Base-by-base conservation (phyloP, 495 filamentous ascomycete genomes). In the Lichenothelia convexa region DNA sequence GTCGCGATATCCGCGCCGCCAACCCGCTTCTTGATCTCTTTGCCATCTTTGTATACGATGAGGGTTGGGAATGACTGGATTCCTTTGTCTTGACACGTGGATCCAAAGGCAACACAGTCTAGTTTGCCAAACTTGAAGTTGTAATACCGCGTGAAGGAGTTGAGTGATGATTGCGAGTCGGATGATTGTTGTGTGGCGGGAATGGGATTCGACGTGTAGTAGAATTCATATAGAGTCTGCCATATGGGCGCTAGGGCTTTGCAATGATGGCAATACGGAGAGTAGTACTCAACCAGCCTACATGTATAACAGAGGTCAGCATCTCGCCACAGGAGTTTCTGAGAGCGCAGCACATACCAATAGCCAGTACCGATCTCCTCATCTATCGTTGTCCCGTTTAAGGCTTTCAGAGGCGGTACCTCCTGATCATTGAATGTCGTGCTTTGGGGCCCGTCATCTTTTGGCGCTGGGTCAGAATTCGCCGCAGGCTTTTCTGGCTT, bases 171-270 rank as follows among this genome's bases (percentile, higher is more conserved):
- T 45, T 63, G 61, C 8, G 51, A 44, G 15, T 18, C 31, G n/a
- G 9, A 8, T 18, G 9, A n/a, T 18, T 33, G n/a, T 18, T 33
- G 9, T 1, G 60, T 57, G 6, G 62, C 52, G 15, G 60, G 56
- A 23, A 74, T 35, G 1, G 81, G 75, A 47, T 80, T 74, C n/a
- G 80, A 89, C 5, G 87, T 93, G 55, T 86, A 93, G 60, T 94
- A 93, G 58, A 73, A 94, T 55, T 95, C 89, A 60, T 93, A 92
- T 17, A 92, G 61, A 5, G 87, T 93, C 60, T 94, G 83, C 66
- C 74, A 95, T 35, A 70, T 75, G 18, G 91, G 91, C 22, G 80
- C 83, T 45, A 81, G 73, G 27, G 64, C 62, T 45, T 67, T 60
- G 59, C 91, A 95, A 58, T 95, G 89, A 26, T 59, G 61, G 51